Percentiles rank a stretch among this genome's conserved stretches.
Conservation (phyloP, 805 yeast genomes). For the Clavispora phyllophila region DNA sequence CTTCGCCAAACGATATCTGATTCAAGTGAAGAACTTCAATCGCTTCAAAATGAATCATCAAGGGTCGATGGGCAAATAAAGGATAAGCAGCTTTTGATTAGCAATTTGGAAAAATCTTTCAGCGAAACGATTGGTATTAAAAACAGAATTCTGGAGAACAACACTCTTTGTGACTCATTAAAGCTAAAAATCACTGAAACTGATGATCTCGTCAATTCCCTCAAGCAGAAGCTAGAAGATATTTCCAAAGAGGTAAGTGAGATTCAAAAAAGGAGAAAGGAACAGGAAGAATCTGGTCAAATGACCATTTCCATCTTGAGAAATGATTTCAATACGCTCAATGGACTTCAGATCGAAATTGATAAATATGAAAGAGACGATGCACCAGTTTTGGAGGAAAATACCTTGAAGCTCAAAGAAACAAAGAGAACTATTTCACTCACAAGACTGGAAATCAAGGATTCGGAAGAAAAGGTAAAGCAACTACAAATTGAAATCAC, state of each 20-base stretch:
- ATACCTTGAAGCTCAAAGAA: constrained; percentile 5
- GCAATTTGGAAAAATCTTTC: constrained; percentile 48
- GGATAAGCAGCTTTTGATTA: constrained; percentile 48
- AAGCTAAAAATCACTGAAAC: constrained; percentile 9
- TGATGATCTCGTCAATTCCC: constrained; percentile 2
- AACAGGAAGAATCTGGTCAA: neutral
- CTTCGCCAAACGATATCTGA: constrained; percentile 31
- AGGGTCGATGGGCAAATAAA: constrained; percentile 46
- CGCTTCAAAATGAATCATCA: constrained; percentile 37
- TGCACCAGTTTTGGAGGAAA: constrained; percentile 19
- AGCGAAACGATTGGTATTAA: constrained; percentile 41
- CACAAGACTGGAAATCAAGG: constrained; percentile 9
- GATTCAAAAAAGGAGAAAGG: constrained; percentile 1
- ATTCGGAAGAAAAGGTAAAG: constrained; percentile 21
- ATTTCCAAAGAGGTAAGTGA: constrained; percentile 4
- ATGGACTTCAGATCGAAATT: constrained; percentile 6
- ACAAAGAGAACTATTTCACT: constrained; percentile 2
- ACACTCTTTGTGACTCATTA: constrained; percentile 13
- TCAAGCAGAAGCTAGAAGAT: constrained; percentile 2
- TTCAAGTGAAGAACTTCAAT: constrained; percentile 39
- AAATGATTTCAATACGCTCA: neutral
- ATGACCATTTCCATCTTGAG: neutral
- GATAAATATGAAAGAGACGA: constrained; percentile 20
- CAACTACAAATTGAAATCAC: constrained; percentile 37
- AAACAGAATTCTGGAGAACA: constrained; percentile 32